These are phyloP conservation scores for Physcomitrium patens DNA, from an alignment of 225 moss, liverwort and hornwort species.

Conservation along the genomic window DNA sequence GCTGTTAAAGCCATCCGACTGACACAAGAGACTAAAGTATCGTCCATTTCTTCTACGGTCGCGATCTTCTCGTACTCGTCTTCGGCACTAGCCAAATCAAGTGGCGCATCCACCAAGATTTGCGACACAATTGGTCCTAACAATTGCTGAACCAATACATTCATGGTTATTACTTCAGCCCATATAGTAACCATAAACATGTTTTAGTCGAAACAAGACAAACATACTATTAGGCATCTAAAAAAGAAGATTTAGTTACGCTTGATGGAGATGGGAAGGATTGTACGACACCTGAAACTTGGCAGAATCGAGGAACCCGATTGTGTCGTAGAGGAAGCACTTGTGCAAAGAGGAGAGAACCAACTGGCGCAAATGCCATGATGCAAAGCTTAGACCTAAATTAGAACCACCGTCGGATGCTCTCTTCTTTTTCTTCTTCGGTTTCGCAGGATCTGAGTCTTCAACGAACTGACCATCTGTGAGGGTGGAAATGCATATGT, in stretches of 20 bases:
- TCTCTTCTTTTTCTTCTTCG: conserved; percentile 77
- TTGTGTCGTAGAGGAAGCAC: conserved; percentile 92
- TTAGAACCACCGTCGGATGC: conserved; percentile 26
- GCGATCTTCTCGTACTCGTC: conserved; percentile 31
- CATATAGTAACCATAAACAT: background rate
- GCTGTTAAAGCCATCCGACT: conserved; percentile 96
- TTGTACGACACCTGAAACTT: conserved; percentile 73
- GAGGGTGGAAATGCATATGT: conserved; percentile 70
- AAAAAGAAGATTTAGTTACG: conserved; percentile 8
- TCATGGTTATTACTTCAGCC: conserved; percentile 13
- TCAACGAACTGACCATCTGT: conserved; percentile 41
- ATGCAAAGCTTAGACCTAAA: conserved; percentile 48
- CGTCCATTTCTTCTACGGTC: conserved; percentile 80
- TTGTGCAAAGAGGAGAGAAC: conserved; percentile 85
- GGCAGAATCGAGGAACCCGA: conserved; percentile 80
- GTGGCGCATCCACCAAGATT: conserved; percentile 72
- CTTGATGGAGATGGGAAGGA: background rate
- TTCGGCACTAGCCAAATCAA: conserved; percentile 34
- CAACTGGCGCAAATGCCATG: conserved; percentile 88
- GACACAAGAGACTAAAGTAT: conserved; percentile 76
- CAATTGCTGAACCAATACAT: conserved; percentile 62
- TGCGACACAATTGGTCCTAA: conserved; percentile 78
- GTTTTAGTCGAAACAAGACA: background rate
- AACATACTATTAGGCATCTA: background rate
- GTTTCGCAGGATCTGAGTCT: conserved; percentile 42